A percentile compares a stretch with the other conserved stretches of the same genome.
Conservation (phyloP, 176 grass and related monocot genomes). For the Oryza nivara region DNA sequence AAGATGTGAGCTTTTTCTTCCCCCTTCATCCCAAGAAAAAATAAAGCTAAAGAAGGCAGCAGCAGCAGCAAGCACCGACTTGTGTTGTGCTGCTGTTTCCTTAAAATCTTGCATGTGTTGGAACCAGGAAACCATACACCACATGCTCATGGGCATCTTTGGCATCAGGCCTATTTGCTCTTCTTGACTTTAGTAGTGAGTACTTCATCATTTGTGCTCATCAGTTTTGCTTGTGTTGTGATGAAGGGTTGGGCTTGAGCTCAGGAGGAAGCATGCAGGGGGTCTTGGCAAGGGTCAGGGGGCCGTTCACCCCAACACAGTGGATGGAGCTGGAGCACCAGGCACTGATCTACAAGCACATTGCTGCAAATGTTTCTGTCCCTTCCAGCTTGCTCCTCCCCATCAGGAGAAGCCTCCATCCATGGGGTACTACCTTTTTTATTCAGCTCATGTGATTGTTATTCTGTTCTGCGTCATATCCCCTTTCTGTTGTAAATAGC, state of each 20-base stretch:
- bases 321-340: slow-evolving; percentile 98
- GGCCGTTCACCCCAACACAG: slow-evolving; percentile 86
- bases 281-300: slow-evolving; percentile 68
- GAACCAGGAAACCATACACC: slow-evolving; percentile 28
- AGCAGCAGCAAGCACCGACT: slow-evolving; percentile 21
- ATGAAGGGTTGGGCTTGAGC: slow-evolving; percentile 59
- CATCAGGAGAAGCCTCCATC: slow-evolving; percentile 70
- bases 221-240: slow-evolving; percentile 29
- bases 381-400: slow-evolving; percentile 73
- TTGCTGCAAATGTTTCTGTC: slow-evolving; percentile 69
- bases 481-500: background rate
- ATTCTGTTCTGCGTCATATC: background rate
- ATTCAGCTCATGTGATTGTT: slow-evolving; percentile 53
- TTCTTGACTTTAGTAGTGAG: slow-evolving; percentile 4
- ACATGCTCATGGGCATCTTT: slow-evolving; percentile 28
- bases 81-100: slow-evolving; percentile 32
- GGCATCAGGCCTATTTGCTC: background rate
- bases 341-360: slow-evolving; percentile 90
- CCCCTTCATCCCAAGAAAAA: slow-evolving; percentile 34
- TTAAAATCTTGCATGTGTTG: slow-evolving; percentile 51
- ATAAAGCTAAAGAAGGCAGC: slow-evolving; percentile 37
- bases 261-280: slow-evolving; percentile 59
- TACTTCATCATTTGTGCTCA: background rate
- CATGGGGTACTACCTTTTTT: slow-evolving; percentile 48
- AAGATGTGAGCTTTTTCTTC: slow-evolving; percentile 46